phyloP scores from a whole-genome alignment of 495 filamentous ascomycete genomes.

The Penicillium psychrofluorescens region DNA sequence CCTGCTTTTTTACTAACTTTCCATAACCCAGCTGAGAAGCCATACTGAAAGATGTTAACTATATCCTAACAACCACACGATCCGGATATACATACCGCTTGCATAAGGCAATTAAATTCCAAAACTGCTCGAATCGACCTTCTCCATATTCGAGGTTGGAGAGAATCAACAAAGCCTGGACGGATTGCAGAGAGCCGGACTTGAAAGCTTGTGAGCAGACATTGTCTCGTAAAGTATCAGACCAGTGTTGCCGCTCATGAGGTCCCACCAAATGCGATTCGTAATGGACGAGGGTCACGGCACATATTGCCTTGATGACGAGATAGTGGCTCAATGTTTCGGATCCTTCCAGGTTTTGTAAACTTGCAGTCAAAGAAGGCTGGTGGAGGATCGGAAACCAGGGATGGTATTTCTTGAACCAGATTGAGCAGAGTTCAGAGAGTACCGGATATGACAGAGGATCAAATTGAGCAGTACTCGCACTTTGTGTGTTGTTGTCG shows the following conservation, averaged over 20 bases:
- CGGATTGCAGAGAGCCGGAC: conserved; percentile 8
- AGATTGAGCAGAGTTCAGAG: conserved; percentile 16
- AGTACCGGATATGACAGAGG: conserved; percentile 4
- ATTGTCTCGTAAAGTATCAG: conserved; percentile 8
- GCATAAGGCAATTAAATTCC: conserved; percentile 22
- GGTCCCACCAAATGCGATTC: conserved; percentile 3
- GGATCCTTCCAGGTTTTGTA: conserved; percentile 7
- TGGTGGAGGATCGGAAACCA: conserved; percentile 30
- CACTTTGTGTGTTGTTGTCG: background rate
- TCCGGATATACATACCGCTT: conserved; percentile 9
- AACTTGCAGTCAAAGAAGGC: conserved; percentile 12
- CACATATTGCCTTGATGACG: conserved; percentile 19
- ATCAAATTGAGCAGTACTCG: conserved; percentile 4
- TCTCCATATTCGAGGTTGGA: conserved; percentile 21
- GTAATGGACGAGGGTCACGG: conserved; percentile 20
- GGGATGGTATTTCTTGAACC: conserved; percentile 24
- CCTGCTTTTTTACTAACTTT: conserved; percentile 7
- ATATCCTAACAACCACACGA: no score
- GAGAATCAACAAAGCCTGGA: conserved; percentile 22
- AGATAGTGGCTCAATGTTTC: conserved; percentile 7
- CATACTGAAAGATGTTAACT: conserved; percentile 3
- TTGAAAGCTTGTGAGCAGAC: conserved; percentile 16
- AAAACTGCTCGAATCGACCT: conserved; percentile 17
- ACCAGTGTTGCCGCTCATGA: conserved; percentile 7
- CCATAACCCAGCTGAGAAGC: conserved; percentile 14